Evolutionary conservation across 768 basidiomycete genomes (phyloP).

Genomic region (Naganishia randhawae): DNA sequence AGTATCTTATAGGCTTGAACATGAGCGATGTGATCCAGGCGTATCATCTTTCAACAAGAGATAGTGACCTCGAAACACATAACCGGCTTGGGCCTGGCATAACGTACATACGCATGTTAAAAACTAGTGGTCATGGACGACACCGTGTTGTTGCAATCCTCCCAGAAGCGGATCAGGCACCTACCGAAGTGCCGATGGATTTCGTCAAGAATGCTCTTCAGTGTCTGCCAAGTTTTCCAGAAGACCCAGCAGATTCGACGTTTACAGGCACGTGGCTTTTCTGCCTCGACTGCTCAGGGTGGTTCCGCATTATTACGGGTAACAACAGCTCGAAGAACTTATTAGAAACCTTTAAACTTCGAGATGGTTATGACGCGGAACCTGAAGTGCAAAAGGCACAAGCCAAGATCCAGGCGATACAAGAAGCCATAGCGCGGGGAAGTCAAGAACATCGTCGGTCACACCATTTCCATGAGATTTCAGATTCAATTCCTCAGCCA

Average conservation of each 20-base stretch:
- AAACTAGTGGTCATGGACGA: background rate
- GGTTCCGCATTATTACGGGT: constrained; percentile 17
- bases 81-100: constrained; percentile 1
- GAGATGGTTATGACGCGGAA: background rate
- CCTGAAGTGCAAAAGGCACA: background rate
- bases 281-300: constrained; percentile 24
- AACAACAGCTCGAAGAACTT: background rate
- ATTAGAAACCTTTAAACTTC: background rate
- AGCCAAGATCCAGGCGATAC: background rate
- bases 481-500: background rate
- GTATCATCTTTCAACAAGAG: background rate
- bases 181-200: background rate
- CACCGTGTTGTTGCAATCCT: background rate
- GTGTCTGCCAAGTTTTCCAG: background rate
- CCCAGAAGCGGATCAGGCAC: background rate
- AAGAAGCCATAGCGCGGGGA: background rate
- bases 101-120: constrained; percentile 4
- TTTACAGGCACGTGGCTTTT: constrained; percentile 17
- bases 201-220: background rate
- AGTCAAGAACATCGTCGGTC: constrained; percentile 13
- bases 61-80: constrained; percentile 4
- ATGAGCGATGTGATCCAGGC: constrained; percentile 1
- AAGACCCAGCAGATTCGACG: background rate
- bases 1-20: background rate
- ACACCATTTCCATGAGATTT: constrained; percentile 27